Conservation (phyloP, 495 filamentous ascomycete species). For the Penicillium robsamsonii region DNA sequence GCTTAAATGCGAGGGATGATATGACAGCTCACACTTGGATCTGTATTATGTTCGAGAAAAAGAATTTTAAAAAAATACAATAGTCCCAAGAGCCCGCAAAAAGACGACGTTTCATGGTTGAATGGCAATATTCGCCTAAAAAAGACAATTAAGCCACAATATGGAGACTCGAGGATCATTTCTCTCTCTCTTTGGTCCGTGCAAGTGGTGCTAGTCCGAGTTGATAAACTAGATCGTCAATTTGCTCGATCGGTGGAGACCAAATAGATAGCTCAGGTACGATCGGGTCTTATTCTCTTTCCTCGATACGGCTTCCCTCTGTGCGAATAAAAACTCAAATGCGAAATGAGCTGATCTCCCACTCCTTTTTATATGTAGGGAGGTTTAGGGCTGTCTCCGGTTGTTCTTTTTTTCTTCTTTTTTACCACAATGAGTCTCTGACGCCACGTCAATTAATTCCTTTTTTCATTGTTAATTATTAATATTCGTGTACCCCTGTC, state of each 20-base stretch:
- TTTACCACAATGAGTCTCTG: neutral
- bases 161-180: neutral
- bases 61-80: neutral
- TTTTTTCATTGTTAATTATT: neutral
- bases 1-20: neutral
- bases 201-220: conserved; percentile 5
- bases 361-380: conserved; percentile 4
- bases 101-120: conserved; percentile 3
- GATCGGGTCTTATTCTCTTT: neutral
- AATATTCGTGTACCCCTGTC: neutral
- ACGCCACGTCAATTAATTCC: neutral
- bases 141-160: conserved; percentile 9
- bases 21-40: conserved; percentile 14
- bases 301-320: neutral
- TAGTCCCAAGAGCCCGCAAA: neutral
- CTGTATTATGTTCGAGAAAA: neutral
- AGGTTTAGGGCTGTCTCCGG: conserved; percentile 1
- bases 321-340: conserved; percentile 7
- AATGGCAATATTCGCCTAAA: conserved; percentile 11
- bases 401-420: conserved; percentile 1
- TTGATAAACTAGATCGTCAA: conserved; percentile 20
- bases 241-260: conserved; percentile 18
- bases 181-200: neutral
- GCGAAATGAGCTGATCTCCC: neutral
- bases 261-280: conserved; percentile 11